Evolutionary conservation across 2,329 filamentous ascomycete genomes (phyloP).

Genomic region (Botrytis porri): DNA sequence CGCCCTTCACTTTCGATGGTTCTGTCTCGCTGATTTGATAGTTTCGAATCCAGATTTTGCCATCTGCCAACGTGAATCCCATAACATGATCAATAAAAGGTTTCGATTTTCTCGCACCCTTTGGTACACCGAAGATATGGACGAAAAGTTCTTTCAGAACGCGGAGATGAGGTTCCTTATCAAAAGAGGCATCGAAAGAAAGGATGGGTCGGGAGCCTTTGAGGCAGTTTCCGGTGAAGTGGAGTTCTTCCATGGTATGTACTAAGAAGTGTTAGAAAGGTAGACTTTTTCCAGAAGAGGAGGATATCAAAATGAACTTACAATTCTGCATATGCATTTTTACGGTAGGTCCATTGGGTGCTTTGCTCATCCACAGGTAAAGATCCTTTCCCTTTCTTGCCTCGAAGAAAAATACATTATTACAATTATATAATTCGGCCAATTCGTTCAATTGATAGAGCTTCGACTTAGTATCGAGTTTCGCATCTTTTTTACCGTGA

Average conservation of each 20-base stretch:
- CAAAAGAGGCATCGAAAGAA: constrained; percentile 87
- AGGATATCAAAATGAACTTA: constrained; percentile 37
- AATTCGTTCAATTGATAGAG: constrained; percentile 75
- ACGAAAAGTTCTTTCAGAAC: constrained; percentile 87
- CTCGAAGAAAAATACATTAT: constrained; percentile 93
- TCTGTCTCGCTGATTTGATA: constrained; percentile 91
- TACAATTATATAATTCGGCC: constrained; percentile 80
- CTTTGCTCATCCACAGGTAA: constrained; percentile 89
- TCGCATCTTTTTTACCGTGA: constrained; percentile 90
- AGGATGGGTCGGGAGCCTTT: constrained; percentile 90
- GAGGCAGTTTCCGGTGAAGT: constrained; percentile 94
- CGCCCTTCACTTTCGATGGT: constrained; percentile 44
- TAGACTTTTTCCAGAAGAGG: not conserved
- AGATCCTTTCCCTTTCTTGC: constrained; percentile 91
- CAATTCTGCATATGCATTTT: constrained; percentile 76
- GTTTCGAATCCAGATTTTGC: constrained; percentile 93
- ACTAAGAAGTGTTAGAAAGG: constrained; percentile 48
- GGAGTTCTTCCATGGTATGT: constrained; percentile 94
- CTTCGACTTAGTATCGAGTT: constrained; percentile 94
- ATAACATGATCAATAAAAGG: constrained; percentile 96
- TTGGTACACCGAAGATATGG: constrained; percentile 89
- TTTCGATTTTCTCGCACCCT: constrained; percentile 83
- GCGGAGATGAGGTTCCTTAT: constrained; percentile 72
- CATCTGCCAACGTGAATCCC: constrained; percentile 84
- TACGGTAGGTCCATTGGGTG: constrained; percentile 62